A percentile compares a stretch with the other conserved stretches of the same genome.
Evolutionary conservation across 306 rosid species (phyloP).

Genomic region (Malus orientalis): DNA sequence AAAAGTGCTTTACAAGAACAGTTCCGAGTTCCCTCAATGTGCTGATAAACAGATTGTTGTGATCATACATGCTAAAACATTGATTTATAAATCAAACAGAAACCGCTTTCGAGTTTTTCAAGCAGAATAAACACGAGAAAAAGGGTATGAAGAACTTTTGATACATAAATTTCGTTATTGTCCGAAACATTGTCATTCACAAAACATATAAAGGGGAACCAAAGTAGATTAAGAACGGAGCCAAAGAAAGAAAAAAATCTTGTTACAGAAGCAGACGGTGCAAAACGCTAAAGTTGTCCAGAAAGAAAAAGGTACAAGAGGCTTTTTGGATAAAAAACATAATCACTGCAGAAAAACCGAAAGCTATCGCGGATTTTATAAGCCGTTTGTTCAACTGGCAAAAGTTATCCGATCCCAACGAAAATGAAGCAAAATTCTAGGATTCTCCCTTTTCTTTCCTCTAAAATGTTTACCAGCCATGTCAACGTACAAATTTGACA

Average conservation of each 20-base stretch:
- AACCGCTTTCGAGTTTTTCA: background rate
- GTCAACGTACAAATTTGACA: background rate
- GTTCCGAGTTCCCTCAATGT: background rate
- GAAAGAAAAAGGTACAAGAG: background rate
- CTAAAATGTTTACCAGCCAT: background rate
- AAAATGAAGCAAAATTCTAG: conserved; percentile 6
- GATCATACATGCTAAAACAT: background rate
- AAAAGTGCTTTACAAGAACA: background rate
- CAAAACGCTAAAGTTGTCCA: conserved; percentile 6
- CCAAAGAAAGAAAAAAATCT: background rate
- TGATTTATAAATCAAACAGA: background rate
- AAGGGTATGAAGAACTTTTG: background rate
- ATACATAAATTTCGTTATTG: background rate
- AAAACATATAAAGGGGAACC: background rate
- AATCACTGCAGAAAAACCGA: conserved; percentile 2
- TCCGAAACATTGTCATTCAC: background rate
- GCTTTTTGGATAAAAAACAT: conserved; percentile 1
- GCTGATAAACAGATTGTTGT: background rate
- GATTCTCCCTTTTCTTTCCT: background rate
- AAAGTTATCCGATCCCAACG: conserved; percentile 1
- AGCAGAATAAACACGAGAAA: background rate
- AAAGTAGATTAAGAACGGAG: background rate
- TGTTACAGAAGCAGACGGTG: conserved; percentile 7
- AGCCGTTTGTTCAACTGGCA: conserved; percentile 6
- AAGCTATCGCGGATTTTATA: conserved; percentile 7